These are phyloP conservation scores for Flagelloscypha sp. DNA, from an alignment of 768 basidiomycete species.

Conservation along the genomic window DNA sequence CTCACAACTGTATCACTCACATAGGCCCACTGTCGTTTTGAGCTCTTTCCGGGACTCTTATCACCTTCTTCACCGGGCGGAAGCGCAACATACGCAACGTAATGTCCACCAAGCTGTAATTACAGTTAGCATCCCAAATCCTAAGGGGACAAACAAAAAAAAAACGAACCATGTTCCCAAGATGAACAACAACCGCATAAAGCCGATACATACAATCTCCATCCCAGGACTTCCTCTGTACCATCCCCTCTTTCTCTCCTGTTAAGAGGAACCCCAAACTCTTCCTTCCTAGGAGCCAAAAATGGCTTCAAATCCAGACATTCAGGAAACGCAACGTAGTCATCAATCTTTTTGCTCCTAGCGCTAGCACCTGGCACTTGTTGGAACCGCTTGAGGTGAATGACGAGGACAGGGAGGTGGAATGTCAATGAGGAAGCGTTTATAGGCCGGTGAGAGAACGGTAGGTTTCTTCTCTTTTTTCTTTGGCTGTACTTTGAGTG, in stretches of 20 bases:
- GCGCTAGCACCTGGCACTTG: conserved; percentile 61
- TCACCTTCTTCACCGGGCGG: conserved; percentile 27
- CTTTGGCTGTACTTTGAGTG: conserved; percentile 16
- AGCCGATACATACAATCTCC: conserved; percentile 55
- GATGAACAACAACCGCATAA: conserved; percentile 80
- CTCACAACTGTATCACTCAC: conserved; percentile 88
- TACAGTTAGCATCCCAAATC: conserved; percentile 4
- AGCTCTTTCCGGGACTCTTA: conserved; percentile 5
- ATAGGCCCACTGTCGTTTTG: conserved; percentile 74
- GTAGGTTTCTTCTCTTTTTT: conserved; percentile 47
- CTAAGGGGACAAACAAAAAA: neutral
- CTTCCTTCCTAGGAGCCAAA: conserved; percentile 72
- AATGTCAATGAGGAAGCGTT: conserved; percentile 84
- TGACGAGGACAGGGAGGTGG: conserved; percentile 83
- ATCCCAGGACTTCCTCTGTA: conserved; percentile 14
- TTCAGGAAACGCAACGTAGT: conserved; percentile 87
- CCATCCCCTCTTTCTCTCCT: conserved; percentile 20
- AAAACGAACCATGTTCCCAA: conserved; percentile 71
- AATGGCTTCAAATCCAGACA: conserved; percentile 79
- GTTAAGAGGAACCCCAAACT: conserved; percentile 46
- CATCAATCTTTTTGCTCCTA: conserved; percentile 80
- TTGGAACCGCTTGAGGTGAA: conserved; percentile 94
- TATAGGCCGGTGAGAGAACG: conserved; percentile 79
- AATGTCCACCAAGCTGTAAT: conserved; percentile 76
- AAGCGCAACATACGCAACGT: conserved; percentile 76